These are phyloP conservation scores for Ichthyophthirius multifiliis DNA, from an alignment of 169 alveolate genomes.

Conservation along the genomic window DNA sequence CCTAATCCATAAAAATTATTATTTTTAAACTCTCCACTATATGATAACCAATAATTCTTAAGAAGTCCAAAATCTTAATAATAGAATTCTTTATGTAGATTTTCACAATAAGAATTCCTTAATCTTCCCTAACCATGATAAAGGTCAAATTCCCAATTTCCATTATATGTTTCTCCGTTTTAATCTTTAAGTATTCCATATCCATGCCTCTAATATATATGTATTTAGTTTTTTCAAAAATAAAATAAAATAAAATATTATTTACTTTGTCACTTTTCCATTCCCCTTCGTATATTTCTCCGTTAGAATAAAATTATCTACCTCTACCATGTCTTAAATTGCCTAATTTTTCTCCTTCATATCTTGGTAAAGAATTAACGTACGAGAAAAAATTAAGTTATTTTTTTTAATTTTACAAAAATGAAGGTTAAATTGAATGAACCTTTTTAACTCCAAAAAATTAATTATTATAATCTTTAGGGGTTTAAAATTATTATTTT, in stretches of 20 bases:
- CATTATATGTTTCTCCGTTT: constrained; percentile 8
- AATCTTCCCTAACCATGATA: constrained; percentile 14
- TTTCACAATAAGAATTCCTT: neutral
- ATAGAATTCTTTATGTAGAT: neutral
- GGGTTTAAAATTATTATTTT: neutral
- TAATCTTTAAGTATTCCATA: neutral
- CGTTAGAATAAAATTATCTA: constrained; percentile 21
- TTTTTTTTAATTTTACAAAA: neutral
- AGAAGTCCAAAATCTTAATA: neutral
- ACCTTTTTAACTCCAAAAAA: neutral
- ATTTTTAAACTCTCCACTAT: constrained; percentile 14
- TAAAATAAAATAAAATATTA: neutral
- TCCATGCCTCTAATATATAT: neutral
- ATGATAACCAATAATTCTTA: neutral
- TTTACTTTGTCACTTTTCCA: constrained; percentile 33
- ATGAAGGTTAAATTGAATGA: neutral
- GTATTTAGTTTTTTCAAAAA: neutral
- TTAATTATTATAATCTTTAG: neutral
- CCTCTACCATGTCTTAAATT: constrained; percentile 27
- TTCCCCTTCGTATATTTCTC: constrained; percentile 40
- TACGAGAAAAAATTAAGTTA: neutral
- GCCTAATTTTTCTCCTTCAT: constrained; percentile 11
- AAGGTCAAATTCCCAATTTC: constrained; percentile 10
- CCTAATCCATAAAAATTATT: neutral
- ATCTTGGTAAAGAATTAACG: neutral